Conservation (phyloP, 2,329 filamentous ascomycete species). For the Aspergillus jensenii region DNA sequence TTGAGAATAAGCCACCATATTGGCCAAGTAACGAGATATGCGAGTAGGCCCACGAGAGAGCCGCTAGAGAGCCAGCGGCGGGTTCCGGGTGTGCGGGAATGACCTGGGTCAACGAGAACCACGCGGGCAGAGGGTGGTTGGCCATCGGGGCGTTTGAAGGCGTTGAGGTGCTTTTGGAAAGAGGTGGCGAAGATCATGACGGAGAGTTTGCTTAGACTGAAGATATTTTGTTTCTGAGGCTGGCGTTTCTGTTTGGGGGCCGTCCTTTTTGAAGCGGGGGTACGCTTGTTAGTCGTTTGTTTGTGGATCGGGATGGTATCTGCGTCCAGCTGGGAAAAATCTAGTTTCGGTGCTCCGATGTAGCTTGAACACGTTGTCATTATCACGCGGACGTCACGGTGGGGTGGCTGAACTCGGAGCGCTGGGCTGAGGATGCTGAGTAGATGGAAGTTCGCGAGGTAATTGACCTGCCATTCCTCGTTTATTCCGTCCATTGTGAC, state of each 20-base stretch:
- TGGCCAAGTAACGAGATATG: constrained; percentile 77
- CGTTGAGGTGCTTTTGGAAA: constrained; percentile 87
- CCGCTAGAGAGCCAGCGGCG: constrained; percentile 84
- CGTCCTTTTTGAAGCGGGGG: neutral
- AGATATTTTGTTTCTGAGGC: constrained; percentile 45
- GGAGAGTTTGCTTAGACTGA: constrained; percentile 68
- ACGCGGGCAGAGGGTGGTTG: constrained; percentile 80
- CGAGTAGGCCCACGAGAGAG: constrained; percentile 71
- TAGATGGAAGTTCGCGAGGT: constrained; percentile 91
- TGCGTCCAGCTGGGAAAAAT: constrained; percentile 36
- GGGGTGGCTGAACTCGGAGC: constrained; percentile 84
- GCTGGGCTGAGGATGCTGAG: constrained; percentile 89
- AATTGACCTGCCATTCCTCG: constrained; percentile 91
- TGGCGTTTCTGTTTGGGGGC: constrained; percentile 27
- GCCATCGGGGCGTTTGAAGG: constrained; percentile 80
- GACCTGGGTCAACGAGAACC: constrained; percentile 83
- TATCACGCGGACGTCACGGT: constrained; percentile 87
- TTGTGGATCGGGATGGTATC: neutral
- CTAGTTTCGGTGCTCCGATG: constrained; percentile 67
- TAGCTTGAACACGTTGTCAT: constrained; percentile 87
- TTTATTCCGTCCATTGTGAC: constrained; percentile 79
- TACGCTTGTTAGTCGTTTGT: neutral
- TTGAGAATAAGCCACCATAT: constrained; percentile 88
- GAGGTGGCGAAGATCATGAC: constrained; percentile 86
- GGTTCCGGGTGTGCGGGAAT: constrained; percentile 80